Percentiles rank a stretch among this genome's conserved stretches.
These are phyloP conservation scores for Gossypium lobatum DNA, from an alignment of 441 rosid genomes.

Conservation along the genomic window DNA sequence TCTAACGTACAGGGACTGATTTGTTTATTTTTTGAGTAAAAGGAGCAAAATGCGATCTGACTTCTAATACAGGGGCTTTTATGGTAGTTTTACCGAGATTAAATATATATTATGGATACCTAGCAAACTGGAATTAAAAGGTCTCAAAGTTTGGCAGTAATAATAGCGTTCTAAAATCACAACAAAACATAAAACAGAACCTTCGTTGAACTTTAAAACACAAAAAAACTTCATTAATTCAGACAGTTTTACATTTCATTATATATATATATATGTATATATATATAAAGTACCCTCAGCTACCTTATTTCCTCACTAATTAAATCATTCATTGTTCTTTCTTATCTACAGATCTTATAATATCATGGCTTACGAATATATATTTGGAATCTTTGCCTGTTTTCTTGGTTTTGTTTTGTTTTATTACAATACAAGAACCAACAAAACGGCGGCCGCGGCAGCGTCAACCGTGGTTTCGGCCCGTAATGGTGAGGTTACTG, in stretches of 20 bases:
- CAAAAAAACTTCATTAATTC: neutral
- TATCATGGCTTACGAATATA: neutral
- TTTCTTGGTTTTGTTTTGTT: constrained; percentile 11
- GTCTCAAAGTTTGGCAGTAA: constrained; percentile 1
- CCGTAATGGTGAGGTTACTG: neutral
- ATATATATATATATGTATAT: neutral
- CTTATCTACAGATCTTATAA: neutral
- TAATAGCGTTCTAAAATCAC: neutral
- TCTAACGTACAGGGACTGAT: too few relatives aligned
- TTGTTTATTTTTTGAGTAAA: too few relatives aligned
- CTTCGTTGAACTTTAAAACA: neutral
- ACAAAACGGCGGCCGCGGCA: neutral
- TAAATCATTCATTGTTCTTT: neutral
- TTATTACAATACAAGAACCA: constrained; percentile 4
- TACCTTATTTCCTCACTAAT: neutral
- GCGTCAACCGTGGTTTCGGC: neutral
- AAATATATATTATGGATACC: neutral
- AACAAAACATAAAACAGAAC: neutral
- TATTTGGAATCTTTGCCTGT: constrained; percentile 10
- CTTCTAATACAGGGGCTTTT: too few relatives aligned
- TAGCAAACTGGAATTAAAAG: neutral
- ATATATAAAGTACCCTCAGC: neutral
- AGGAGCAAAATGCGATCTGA: too few relatives aligned
- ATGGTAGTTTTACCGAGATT: too few relatives aligned
- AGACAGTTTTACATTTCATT: neutral